Percentiles rank a stretch among this genome's conserved stretches.
Conservation (phyloP, 1,284 basidiomycete species). For the Ustilago trichophora region DNA sequence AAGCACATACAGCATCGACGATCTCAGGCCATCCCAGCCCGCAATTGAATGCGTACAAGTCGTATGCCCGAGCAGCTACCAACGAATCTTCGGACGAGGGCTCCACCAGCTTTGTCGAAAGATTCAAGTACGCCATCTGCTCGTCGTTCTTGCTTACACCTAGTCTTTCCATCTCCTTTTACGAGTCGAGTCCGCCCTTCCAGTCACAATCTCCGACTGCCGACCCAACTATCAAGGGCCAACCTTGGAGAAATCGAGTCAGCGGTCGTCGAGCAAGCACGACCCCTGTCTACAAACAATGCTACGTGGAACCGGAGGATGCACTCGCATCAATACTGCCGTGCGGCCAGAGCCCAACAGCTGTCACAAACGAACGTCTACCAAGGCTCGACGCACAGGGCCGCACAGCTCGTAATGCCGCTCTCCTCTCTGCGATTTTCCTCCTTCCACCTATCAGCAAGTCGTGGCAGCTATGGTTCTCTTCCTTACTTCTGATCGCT, state of each 20-base stretch:
- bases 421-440: slow-evolving; percentile 14
- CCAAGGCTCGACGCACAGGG: slow-evolving; percentile 29
- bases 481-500: slow-evolving; percentile 18
- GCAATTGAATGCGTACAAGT: not conserved
- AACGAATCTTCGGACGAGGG: not conserved
- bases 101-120: slow-evolving; percentile 49
- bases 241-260: not conserved
- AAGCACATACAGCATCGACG: not conserved
- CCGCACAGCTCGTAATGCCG: slow-evolving; percentile 22
- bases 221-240: not conserved
- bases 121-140: slow-evolving; percentile 62
- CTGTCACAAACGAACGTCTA: not conserved
- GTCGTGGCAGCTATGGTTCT: slow-evolving; percentile 30
- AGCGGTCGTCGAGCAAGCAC: slow-evolving; percentile 5
- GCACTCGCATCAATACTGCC: slow-evolving; percentile 2
- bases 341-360: not conserved
- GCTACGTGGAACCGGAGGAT: slow-evolving; percentile 18
- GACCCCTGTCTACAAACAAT: not conserved
- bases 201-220: not conserved
- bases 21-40: not conserved
- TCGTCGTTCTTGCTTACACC: slow-evolving; percentile 63
- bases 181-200: slow-evolving; percentile 38
- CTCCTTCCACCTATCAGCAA: slow-evolving; percentile 27
- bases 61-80: not conserved
- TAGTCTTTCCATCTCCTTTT: slow-evolving; percentile 62